Conservation (phyloP, 805 yeast genomes). For the Debaryomyces tyrocola region DNA sequence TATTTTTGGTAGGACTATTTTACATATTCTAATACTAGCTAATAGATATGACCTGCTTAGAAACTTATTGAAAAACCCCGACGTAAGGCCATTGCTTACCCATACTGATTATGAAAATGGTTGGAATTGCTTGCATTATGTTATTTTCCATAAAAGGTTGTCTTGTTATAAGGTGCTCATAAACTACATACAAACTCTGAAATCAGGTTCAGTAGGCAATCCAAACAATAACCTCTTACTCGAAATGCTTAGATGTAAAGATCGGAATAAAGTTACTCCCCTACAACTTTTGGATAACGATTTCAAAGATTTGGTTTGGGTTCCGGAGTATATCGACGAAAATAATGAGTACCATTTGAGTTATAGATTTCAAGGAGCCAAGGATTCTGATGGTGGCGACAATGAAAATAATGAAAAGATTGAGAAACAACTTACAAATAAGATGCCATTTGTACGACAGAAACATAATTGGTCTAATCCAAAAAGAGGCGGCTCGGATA, state of each 20-base stretch:
- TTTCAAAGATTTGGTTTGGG: conserved; percentile 40
- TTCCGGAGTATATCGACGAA: conserved; percentile 43
- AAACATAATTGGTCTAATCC: conserved; percentile 42
- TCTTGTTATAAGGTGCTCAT: conserved; percentile 47
- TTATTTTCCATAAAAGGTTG: conserved; percentile 58
- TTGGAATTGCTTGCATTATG: conserved; percentile 78
- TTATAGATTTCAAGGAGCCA: conserved; percentile 17
- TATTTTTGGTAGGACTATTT: conserved; percentile 64
- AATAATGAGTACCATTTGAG: conserved; percentile 27
- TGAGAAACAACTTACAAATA: conserved; percentile 1
- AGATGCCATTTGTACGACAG: background rate
- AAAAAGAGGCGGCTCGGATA: conserved; percentile 54
- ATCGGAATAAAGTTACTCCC: conserved; percentile 71
- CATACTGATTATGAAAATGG: conserved; percentile 70
- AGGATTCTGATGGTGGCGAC: background rate
- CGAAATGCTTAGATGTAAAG: conserved; percentile 55
- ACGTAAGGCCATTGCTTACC: conserved; percentile 40
- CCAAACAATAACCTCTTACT: conserved; percentile 23
- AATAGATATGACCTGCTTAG: conserved; percentile 49
- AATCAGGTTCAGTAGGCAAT: conserved; percentile 4
- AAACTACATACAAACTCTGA: conserved; percentile 19
- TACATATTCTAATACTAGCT: conserved; percentile 55
- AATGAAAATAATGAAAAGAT: background rate
- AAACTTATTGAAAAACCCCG: conserved; percentile 47
- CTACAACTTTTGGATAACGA: conserved; percentile 60